Conservation (phyloP, 2,329 filamentous ascomycete species). For the Colletotrichum sp. region DNA sequence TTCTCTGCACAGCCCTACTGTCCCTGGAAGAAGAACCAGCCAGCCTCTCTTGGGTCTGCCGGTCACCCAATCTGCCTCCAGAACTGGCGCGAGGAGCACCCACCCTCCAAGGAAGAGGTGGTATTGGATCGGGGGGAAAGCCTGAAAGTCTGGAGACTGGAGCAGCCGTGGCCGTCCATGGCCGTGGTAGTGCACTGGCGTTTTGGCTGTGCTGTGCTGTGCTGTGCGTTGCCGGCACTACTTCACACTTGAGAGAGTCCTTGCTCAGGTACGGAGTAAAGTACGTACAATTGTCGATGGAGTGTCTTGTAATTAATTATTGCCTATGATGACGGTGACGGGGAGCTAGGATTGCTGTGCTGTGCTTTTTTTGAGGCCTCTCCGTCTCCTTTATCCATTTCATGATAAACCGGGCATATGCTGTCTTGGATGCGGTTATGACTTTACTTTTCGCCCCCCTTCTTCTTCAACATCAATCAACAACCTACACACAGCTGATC, state of each 20-base stretch:
- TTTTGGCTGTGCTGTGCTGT: conserved; percentile 14
- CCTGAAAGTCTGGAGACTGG: background rate
- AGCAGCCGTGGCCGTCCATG: background rate
- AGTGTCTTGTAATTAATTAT: background rate
- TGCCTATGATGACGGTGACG: background rate
- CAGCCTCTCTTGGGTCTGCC: background rate
- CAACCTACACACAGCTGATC: background rate
- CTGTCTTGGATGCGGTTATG: background rate
- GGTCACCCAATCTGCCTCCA: background rate
- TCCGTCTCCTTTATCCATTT: background rate
- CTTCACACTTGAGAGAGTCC: background rate
- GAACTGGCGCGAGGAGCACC: background rate
- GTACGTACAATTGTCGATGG: background rate
- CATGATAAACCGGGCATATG: background rate
- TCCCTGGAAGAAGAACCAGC: conserved; percentile 3
- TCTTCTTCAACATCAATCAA: background rate
- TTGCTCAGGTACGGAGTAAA: background rate
- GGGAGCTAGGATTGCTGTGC: background rate
- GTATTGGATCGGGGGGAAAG: conserved; percentile 2
- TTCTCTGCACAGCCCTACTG: conserved; percentile 20
- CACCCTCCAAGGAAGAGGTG: background rate
- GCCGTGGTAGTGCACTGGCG: background rate
- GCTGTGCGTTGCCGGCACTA: background rate
- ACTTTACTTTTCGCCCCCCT: background rate
- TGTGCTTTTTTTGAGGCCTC: background rate